phyloP scores from a whole-genome alignment of 768 basidiomycete species.

The Harrya chromipes region DNA sequence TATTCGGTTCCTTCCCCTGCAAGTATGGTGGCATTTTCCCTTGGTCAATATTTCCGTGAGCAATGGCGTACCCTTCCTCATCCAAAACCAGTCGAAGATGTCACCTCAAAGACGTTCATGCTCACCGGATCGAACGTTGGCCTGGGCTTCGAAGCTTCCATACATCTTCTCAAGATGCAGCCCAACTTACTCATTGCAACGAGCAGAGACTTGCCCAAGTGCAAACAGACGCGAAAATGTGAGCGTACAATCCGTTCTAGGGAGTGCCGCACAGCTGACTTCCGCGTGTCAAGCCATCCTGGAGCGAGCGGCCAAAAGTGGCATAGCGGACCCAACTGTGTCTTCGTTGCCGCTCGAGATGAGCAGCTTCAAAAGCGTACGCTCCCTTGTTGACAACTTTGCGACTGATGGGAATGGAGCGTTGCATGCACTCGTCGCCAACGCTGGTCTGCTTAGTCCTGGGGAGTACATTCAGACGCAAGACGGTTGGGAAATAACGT shows the following conservation, averaged over 20 bases:
- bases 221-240: conserved; percentile 21
- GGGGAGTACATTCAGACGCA: conserved; percentile 26
- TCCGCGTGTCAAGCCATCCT: conserved; percentile 12
- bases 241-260: background rate
- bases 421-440: conserved; percentile 32
- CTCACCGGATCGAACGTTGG: conserved; percentile 51
- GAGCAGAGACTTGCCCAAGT: conserved; percentile 31
- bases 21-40: too few relatives aligned
- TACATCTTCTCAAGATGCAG: conserved; percentile 31
- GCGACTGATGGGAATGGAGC: conserved; percentile 15
- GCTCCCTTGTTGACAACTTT: conserved; percentile 32
- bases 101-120: conserved; percentile 47
- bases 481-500: conserved; percentile 51
- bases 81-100: conserved; percentile 24
- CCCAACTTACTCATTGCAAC: conserved; percentile 34
- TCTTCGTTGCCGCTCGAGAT: conserved; percentile 35
- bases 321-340: conserved; percentile 11
- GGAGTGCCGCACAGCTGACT: background rate
- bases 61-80: conserved; percentile 23
- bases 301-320: conserved; percentile 7
- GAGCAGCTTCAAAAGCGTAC: conserved; percentile 30
- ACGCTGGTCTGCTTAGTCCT: conserved; percentile 24
- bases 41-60: conserved; percentile 15
- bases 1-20: too few relatives aligned
- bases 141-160: conserved; percentile 29